phyloP scores from a whole-genome alignment of 1,284 basidiomycete genomes.

The Wolfiporia cocos region DNA sequence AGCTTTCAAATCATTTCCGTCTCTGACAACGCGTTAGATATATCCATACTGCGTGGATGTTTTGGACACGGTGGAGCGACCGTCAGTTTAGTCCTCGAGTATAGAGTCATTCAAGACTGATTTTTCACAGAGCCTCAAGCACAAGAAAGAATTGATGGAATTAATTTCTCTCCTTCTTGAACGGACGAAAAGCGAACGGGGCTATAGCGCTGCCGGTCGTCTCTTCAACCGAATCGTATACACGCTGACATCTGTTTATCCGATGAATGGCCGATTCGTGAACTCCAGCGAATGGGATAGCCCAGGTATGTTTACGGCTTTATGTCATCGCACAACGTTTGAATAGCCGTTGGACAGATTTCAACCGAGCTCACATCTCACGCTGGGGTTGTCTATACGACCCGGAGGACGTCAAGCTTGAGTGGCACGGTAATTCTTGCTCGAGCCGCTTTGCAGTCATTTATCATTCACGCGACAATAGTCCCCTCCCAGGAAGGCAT shows the following conservation, averaged over 20 bases:
- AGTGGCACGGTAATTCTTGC: slow-evolving; percentile 74
- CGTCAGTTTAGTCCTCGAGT: slow-evolving; percentile 32
- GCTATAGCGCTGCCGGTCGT: slow-evolving; percentile 79
- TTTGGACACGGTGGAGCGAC: slow-evolving; percentile 65
- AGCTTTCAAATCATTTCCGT: slow-evolving; percentile 3
- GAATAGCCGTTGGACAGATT: slow-evolving; percentile 38
- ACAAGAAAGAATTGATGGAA: slow-evolving; percentile 65
- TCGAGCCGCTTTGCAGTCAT: too few species aligned
- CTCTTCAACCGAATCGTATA: slow-evolving; percentile 77
- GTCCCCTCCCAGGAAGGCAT: slow-evolving; percentile 75
- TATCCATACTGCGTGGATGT: slow-evolving; percentile 74
- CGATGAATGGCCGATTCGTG: slow-evolving; percentile 77
- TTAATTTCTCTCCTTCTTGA: slow-evolving; percentile 71
- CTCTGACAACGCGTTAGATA: slow-evolving; percentile 39
- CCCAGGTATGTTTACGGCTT: slow-evolving; percentile 41
- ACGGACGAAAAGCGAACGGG: slow-evolving; percentile 85
- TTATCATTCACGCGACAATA: slow-evolving; percentile 19
- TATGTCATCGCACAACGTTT: background rate
- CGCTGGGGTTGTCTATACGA: slow-evolving; percentile 86
- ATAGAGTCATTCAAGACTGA: background rate
- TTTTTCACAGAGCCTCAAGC: slow-evolving; percentile 53
- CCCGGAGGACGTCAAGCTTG: slow-evolving; percentile 73
- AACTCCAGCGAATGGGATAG: slow-evolving; percentile 82
- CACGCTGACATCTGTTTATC: slow-evolving; percentile 77
- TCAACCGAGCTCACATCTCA: slow-evolving; percentile 66